Evolutionary conservation across 2,329 filamentous ascomycete genomes (phyloP).

Genomic region (Colletotrichum australisinense): DNA sequence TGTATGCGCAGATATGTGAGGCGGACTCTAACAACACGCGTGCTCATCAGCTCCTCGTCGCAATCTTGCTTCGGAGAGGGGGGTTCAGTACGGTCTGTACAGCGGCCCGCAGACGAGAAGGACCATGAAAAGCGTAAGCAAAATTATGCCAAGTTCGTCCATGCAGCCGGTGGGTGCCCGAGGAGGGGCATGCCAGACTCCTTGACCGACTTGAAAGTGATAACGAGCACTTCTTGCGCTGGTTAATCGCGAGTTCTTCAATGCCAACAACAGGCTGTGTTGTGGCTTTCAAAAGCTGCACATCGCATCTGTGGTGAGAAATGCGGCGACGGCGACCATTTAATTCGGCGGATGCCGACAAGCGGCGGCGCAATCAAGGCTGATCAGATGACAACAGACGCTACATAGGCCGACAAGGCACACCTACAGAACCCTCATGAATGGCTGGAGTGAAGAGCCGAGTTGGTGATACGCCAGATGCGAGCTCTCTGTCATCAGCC

Average conservation of each 20-base stretch:
- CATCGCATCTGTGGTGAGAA: not conserved
- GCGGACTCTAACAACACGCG: slow-evolving; percentile 1
- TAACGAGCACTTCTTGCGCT: not conserved
- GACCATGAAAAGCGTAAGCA: slow-evolving; percentile 28
- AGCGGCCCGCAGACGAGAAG: slow-evolving; percentile 25
- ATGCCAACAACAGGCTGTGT: not conserved
- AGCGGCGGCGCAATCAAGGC: not conserved
- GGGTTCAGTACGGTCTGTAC: slow-evolving; percentile 25
- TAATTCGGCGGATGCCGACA: not conserved
- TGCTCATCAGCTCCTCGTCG: slow-evolving; percentile 16
- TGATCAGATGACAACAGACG: not conserved
- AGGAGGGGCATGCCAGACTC: slow-evolving; percentile 9
- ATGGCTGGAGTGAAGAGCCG: not conserved
- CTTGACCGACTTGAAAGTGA: not conserved
- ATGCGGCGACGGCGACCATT: not conserved
- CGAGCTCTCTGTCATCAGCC: not conserved
- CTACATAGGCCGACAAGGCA: not conserved
- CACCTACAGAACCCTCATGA: not conserved
- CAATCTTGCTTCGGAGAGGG: not conserved
- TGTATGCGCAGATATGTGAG: slow-evolving; percentile 14
- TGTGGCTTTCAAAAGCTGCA: not conserved
- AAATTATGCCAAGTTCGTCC: slow-evolving; percentile 32
- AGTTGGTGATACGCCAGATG: not conserved
- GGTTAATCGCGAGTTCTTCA: not conserved
- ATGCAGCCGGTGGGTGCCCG: not conserved